A percentile compares a stretch with the other conserved stretches of the same genome.
phyloP scores from a whole-genome alignment of 306 rosid genomes.

The Clitoria ternatea region DNA sequence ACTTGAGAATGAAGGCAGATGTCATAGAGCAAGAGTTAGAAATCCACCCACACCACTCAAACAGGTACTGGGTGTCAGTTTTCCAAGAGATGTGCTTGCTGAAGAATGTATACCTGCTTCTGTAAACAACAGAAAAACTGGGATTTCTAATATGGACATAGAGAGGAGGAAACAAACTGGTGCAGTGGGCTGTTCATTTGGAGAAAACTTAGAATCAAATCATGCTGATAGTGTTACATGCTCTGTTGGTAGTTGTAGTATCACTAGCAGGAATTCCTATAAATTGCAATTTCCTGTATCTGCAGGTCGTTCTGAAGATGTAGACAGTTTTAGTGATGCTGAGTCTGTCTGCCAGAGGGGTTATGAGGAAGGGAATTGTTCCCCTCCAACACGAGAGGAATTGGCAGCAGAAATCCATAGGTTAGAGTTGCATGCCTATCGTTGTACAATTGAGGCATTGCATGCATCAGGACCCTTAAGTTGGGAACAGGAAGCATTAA shows the following conservation, averaged over 20 bases:
- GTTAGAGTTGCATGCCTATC: slow-evolving; percentile 98
- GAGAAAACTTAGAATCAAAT: slow-evolving; percentile 44
- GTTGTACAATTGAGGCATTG: slow-evolving; percentile 87
- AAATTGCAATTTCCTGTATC: slow-evolving; percentile 42
- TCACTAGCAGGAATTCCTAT: slow-evolving; percentile 41
- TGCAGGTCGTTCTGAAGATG: slow-evolving; percentile 52
- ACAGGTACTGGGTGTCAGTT: slow-evolving; percentile 43
- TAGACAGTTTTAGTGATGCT: slow-evolving; percentile 55
- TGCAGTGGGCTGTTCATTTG: slow-evolving; percentile 41
- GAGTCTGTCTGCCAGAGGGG: slow-evolving; percentile 54
- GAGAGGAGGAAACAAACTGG: slow-evolving; percentile 49
- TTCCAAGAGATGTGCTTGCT: slow-evolving; percentile 44
- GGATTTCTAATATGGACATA: slow-evolving; percentile 33
- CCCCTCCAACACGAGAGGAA: slow-evolving; percentile 46
- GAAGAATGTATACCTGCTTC: slow-evolving; percentile 42
- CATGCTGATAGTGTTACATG: slow-evolving; percentile 48
- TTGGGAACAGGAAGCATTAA: slow-evolving; percentile 94
- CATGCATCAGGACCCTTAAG: slow-evolving; percentile 95
- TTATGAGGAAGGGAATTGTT: slow-evolving; percentile 42
- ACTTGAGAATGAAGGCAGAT: slow-evolving; percentile 46
- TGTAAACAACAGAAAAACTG: slow-evolving; percentile 35
- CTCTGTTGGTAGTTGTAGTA: slow-evolving; percentile 95
- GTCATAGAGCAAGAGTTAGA: slow-evolving; percentile 40
- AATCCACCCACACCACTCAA: slow-evolving; percentile 33
- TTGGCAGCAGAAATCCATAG: slow-evolving; percentile 77